Conservation (phyloP, 176 grass and related monocot species). For the Oryza nivara region DNA sequence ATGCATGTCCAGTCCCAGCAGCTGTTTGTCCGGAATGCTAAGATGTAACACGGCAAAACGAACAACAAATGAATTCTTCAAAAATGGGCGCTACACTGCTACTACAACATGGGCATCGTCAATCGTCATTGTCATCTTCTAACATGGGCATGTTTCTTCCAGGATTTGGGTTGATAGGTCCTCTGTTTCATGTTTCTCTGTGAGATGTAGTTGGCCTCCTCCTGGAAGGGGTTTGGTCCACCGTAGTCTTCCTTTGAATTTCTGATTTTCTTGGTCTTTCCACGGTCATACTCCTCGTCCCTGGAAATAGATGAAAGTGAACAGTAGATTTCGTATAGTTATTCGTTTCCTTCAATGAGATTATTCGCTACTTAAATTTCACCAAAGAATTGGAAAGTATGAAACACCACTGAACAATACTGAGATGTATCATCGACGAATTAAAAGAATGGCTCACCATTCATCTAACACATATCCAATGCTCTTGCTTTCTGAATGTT, state of each 20-base stretch:
- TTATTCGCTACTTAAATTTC: background rate
- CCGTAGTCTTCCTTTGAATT: conserved; percentile 44
- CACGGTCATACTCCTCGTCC: conserved; percentile 87
- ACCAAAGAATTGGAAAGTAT: background rate
- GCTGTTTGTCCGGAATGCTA: conserved; percentile 12
- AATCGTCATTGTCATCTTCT: conserved; percentile 1
- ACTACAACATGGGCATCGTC: background rate
- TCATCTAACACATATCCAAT: conserved; percentile 88
- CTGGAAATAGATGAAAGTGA: conserved; percentile 33
- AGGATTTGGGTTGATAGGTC: conserved; percentile 33
- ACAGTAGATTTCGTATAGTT: background rate
- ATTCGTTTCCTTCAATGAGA: background rate
- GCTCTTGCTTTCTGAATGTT: conserved; percentile 37
- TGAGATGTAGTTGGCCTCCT: conserved; percentile 46
- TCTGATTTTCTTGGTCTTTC: conserved; percentile 83
- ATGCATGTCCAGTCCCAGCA: background rate
- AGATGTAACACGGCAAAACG: background rate
- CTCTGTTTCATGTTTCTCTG: conserved; percentile 53
- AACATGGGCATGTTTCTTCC: conserved; percentile 50
- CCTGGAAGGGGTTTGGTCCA: conserved; percentile 83
- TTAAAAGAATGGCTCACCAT: conserved; percentile 54
- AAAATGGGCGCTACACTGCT: conserved; percentile 37
- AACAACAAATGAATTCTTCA: background rate
- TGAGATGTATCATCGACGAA: background rate
- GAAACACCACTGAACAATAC: background rate